These are phyloP conservation scores for Colletotrichum sp. DNA, from an alignment of 2,329 filamentous ascomycete species.

Conservation along the genomic window DNA sequence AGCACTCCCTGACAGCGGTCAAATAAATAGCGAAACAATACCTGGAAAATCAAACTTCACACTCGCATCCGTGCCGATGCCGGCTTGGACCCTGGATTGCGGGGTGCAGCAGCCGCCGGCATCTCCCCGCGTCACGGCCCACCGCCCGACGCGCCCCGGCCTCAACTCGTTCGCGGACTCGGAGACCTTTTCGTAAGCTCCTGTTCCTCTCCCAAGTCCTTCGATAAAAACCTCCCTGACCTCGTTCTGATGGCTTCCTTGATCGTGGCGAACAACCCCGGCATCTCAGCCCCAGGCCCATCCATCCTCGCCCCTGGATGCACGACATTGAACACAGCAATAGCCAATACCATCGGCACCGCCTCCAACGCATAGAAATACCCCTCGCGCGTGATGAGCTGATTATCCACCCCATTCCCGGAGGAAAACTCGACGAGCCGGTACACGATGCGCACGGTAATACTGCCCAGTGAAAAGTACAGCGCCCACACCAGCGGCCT, in stretches of 20 bases:
- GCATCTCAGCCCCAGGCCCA: conserved; percentile 8
- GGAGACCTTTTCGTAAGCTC: neutral
- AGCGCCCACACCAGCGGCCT: conserved; percentile 30
- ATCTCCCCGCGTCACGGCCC: neutral
- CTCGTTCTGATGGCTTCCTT: neutral
- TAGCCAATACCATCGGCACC: conserved; percentile 46
- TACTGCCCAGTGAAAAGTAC: conserved; percentile 39
- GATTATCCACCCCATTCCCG: conserved; percentile 34
- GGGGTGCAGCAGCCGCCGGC: neutral
- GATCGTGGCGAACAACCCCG: neutral
- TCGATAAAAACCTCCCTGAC: neutral
- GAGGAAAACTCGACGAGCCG: conserved; percentile 56
- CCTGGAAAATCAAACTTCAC: neutral
- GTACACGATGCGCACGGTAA: conserved; percentile 56
- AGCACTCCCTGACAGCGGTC: neutral
- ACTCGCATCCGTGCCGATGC: neutral
- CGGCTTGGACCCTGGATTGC: neutral
- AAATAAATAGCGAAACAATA: neutral
- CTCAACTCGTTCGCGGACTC: neutral
- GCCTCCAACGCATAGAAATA: conserved; percentile 53
- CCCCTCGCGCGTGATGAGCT: conserved; percentile 38
- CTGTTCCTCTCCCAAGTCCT: neutral
- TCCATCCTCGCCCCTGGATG: conserved; percentile 35
- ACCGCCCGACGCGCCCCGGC: neutral
- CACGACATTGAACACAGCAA: conserved; percentile 44